Evolutionary conservation across 768 basidiomycete genomes (phyloP), one percentile per base, ranked within the genome.

Genomic region (Boletus insuetus): DNA sequence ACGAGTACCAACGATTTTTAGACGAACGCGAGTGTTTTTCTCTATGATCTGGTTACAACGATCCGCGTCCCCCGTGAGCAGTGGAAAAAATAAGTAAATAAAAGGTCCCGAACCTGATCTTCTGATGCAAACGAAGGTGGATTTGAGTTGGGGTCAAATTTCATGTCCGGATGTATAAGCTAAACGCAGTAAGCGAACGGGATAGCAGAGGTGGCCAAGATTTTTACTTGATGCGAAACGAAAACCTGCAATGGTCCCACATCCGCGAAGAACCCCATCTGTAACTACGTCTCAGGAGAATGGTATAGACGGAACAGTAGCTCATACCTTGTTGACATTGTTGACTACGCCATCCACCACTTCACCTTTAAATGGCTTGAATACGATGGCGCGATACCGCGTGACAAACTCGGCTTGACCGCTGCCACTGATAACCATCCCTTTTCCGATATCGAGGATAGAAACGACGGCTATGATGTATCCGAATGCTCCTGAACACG

Each of bases 331-430:
- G 71, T 87, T 95, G 35, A 99, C 97, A 57, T 91, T 94, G 64
- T 87, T 89, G 17, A 99, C 96, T 4, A 94, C 87, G 0, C 94
- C 96, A 69, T 99, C 97, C 17, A 99, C 91, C 5, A 98, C 96
- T 69, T 99, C 96, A 11, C 94, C 95, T 72, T 98, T 97, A 82
- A 98, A 98, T n/a, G 97, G 97, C 73, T 98, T 95, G 82, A 97
- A 98, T 19, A 99, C 96, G 60, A 99, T 94, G 7, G 97, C 97
- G 26, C 89, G 86, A 74, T 98, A 99, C 51, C 89, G 80, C 20
- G 94, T 93, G 59, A 92, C 82, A 72, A 99, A 99, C 74, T 98
- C 93, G 6, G 97, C 97, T 73, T 96, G 93, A 1, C 94, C 96
- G 34, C 87, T 94, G 9, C 93, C 92, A 52, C 88, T 84, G 44